Base-by-base conservation (phyloP, 257 asterid genomes). In the Penstemon davidsonii region DNA sequence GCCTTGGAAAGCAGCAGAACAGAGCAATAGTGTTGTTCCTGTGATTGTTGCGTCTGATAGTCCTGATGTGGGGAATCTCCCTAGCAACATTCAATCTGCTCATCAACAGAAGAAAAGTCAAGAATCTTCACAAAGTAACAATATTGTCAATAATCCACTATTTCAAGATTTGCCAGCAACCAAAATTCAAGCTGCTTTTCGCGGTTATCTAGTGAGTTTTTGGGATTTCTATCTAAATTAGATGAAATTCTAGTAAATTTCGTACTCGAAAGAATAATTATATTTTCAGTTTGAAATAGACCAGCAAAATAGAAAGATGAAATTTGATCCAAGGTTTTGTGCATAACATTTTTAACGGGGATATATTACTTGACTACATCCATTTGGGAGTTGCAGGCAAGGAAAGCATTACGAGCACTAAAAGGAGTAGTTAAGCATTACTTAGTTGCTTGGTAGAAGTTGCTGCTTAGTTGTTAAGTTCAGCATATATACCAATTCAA, bases 371-470 rank as follows among this genome's bases (percentile, higher is more conserved):
- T 15, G 18, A 15, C 18, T 15, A 15, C 18, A 15, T 15, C 18
- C 18, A 15, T 15, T 15, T 15, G 18, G 18, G 18, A 15, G 18
- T 73, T 78, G 65, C 82, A 89, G 97, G 98, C 93, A 70, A 82
- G 93, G 79, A 92, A 87, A 79, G 98, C 98, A 55, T 71, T 92
- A 42, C 71, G 86, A 67, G 98, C 97, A 68, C 78, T 92, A 68
- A 89, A 80, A 76, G 98, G 96, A 77, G 76, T 92, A 1, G 97
- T 92, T 4, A 89, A 83, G 87, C 96, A n/a, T n/a, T n/a, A n/a
- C n/a, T n/a, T n/a, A n/a, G n/a, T n/a, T n/a, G n/a, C n/a, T n/a
- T 15, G 18, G 18, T 15, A 15, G 18, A 15, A 15, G 18, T 15
- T 15, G 18, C 18, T 15, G 18, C 18, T 15, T 15, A 15, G 18